Evolutionary conservation across 2,329 filamentous ascomycete species (phyloP), one percentile per base, ranked within the genome.

Genomic region (Pyricularia grisea): DNA sequence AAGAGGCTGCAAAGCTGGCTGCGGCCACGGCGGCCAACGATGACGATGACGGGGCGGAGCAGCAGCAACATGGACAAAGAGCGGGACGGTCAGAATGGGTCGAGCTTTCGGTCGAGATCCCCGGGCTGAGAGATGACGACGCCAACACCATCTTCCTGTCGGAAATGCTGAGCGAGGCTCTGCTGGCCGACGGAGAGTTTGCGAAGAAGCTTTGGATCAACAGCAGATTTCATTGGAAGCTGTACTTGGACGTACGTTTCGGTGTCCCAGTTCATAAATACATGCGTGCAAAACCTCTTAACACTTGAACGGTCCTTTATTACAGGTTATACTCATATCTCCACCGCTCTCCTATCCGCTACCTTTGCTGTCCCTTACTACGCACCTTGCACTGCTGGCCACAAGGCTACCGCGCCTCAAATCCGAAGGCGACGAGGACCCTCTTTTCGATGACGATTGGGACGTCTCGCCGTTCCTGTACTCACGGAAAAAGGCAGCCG

Each of bases 401-500:
- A 94, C 95, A 7, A 89, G 91, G 72, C 84, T 98, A 2, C 95
- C 95, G 9, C 87, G 89, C 30, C 84, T 97, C 67, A 92, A 92
- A 77, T 97, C 94, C 1, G 92, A 97, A 78, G 87, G 88, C 70
- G 94, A 98, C 80, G 95, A 99, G 81, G 95, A 99, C 74, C 95
- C 95, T 14, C 89, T 97, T 77, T 99, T 99, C 80, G 91, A 97
- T 81, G 95, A 99, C 80, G 95, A 99, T 81, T 99, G 95, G 95
- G 92, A 91, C 72, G 91, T 91, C 20, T 89, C 93, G 0, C 85
- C 88, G 23, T 89, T 88, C 69, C 82, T 99, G 33, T 99, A 96
- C 80, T 33, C 55, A 1, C 25, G 25, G 3, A n/a, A 23, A 14
- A 36, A 31, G 23, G 36, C 27, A 20, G 17, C 36, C 30, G 7